A percentile compares a stretch with the other conserved stretches of the same genome.
phyloP scores from a whole-genome alignment of 768 basidiomycete species.

The Leccinum ochraceum region DNA sequence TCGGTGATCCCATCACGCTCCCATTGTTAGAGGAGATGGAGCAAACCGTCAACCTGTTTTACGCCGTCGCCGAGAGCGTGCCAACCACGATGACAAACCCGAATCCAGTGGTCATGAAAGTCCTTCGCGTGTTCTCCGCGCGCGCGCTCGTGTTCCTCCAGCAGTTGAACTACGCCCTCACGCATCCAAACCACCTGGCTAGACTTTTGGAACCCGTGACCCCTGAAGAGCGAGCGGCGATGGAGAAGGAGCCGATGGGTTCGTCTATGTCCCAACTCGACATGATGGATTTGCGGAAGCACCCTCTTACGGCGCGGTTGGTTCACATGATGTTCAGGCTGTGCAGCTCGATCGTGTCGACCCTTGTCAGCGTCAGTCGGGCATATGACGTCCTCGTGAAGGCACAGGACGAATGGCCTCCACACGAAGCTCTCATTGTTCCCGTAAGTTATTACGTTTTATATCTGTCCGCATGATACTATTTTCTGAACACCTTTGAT shows the following conservation, averaged over 20 bases:
- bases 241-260: conserved; percentile 59
- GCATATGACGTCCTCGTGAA: conserved; percentile 67
- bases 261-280: conserved; percentile 41
- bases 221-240: conserved; percentile 64
- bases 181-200: conserved; percentile 87
- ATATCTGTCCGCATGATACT: neutral
- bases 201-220: conserved; percentile 80
- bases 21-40: conserved; percentile 83
- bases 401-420: conserved; percentile 71
- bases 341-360: conserved; percentile 66
- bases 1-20: conserved; percentile 73
- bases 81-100: conserved; percentile 19
- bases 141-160: conserved; percentile 76
- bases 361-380: conserved; percentile 67
- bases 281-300: conserved; percentile 60
- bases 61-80: conserved; percentile 61
- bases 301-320: conserved; percentile 71
- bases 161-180: conserved; percentile 86
- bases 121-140: conserved; percentile 67
- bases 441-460: conserved; percentile 54
- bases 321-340: conserved; percentile 72
- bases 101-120: conserved; percentile 54
- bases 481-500: neutral
- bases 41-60: conserved; percentile 75
- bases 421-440: conserved; percentile 64